phyloP scores from a whole-genome alignment of 352 stramenopile species.

The Phytophthora quininea region DNA sequence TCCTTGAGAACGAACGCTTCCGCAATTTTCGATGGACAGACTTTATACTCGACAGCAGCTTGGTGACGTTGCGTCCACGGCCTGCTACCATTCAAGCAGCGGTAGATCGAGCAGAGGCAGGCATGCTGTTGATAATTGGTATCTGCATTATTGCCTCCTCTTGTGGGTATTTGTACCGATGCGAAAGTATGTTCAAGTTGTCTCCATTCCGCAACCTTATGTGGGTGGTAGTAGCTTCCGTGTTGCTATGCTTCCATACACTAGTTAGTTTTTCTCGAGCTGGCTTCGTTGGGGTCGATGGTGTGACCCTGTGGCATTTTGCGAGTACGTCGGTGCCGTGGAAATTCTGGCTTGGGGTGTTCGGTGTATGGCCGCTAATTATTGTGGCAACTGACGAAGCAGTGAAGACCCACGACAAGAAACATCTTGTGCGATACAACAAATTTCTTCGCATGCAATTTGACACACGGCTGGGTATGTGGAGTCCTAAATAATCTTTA shows the following conservation, averaged over 20 bases:
- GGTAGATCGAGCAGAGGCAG: conserved; percentile 74
- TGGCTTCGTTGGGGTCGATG: conserved; percentile 53
- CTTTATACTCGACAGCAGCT: conserved; percentile 59
- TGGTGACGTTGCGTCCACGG: conserved; percentile 55
- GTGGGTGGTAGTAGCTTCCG: conserved; percentile 50
- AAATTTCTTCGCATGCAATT: conserved; percentile 91
- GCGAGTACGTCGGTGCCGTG: conserved; percentile 56
- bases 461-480: conserved; percentile 88
- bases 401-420: conserved; percentile 77
- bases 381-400: conserved; percentile 67
- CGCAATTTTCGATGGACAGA: conserved; percentile 59
- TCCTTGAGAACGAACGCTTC: conserved; percentile 28
- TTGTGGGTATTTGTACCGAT: conserved; percentile 77
- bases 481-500: conserved; percentile 76
- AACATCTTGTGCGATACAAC: conserved; percentile 80
- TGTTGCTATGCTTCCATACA: conserved; percentile 59
- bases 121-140: conserved; percentile 74
- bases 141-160: conserved; percentile 76
- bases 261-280: conserved; percentile 48
- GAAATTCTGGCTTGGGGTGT: conserved; percentile 55
- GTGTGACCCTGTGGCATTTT: conserved; percentile 58
- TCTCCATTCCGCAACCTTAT: conserved; percentile 77
- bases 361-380: conserved; percentile 68
- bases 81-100: conserved; percentile 55
- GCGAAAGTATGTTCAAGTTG: conserved; percentile 68